These are phyloP conservation scores for Elsinoe fawcettii DNA, from an alignment of 2,329 filamentous ascomycete genomes.

Conservation along the genomic window DNA sequence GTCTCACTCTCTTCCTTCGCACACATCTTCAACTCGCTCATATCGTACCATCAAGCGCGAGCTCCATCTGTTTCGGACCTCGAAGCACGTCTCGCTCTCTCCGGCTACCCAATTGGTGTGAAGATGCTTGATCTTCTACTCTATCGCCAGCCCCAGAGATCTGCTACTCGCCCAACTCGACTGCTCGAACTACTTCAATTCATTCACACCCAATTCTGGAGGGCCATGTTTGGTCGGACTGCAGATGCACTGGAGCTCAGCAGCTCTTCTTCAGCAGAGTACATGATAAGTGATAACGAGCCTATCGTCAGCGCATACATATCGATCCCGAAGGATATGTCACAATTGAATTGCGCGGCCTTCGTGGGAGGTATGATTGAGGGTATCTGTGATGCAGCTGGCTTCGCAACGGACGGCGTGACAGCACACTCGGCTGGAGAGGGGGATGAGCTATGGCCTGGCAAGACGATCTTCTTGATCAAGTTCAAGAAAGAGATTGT, in stretches of 20 bases:
- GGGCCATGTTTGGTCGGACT: slow-evolving; percentile 80
- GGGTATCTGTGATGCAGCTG: slow-evolving; percentile 88
- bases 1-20: slow-evolving; percentile 90
- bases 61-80: slow-evolving; percentile 91
- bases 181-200: slow-evolving; percentile 90
- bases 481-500: slow-evolving; percentile 87
- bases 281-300: slow-evolving; percentile 99
- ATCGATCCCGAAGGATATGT: slow-evolving; percentile 89
- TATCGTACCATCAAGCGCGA: slow-evolving; percentile 82
- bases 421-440: slow-evolving; percentile 41
- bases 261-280: slow-evolving; percentile 79
- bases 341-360: slow-evolving; percentile 89
- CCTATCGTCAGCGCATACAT: slow-evolving; percentile 93
- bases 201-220: slow-evolving; percentile 87
- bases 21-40: slow-evolving; percentile 94
- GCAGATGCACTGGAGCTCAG: slow-evolving; percentile 91
- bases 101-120: slow-evolving; percentile 82
- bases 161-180: slow-evolving; percentile 65
- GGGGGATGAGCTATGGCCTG: slow-evolving; percentile 73
- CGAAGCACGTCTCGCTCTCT: slow-evolving; percentile 45
- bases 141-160: slow-evolving; percentile 65
- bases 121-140: slow-evolving; percentile 93
- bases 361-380: slow-evolving; percentile 94
- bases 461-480: slow-evolving; percentile 89
- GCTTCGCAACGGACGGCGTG: slow-evolving; percentile 33